Conservation (phyloP, 306 rosid species). For the Cucumis cinereus region DNA sequence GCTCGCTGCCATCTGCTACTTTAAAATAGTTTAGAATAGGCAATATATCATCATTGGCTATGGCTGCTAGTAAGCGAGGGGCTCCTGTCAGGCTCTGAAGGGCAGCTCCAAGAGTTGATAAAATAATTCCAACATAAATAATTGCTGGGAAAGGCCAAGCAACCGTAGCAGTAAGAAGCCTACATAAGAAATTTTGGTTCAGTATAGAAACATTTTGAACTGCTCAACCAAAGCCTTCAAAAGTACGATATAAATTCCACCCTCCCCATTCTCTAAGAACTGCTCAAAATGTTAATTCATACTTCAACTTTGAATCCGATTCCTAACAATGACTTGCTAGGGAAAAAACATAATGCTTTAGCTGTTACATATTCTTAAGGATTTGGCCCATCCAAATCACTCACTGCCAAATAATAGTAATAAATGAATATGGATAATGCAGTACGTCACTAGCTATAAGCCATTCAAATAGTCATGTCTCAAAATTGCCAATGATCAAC, state of each 20-base stretch:
- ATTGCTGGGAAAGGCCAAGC: conserved; percentile 97
- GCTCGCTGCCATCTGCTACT: conserved; percentile 78
- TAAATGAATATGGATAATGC: conserved; percentile 3
- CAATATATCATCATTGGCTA: conserved; percentile 92
- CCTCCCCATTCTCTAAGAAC: neutral
- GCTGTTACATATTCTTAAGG: neutral
- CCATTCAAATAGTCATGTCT: conserved; percentile 1
- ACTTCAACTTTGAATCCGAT: neutral
- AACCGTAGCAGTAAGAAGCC: conserved; percentile 88
- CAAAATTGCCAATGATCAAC: conserved; percentile 1
- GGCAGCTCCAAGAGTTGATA: conserved; percentile 98
- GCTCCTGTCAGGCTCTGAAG: conserved; percentile 99
- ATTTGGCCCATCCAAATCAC: neutral
- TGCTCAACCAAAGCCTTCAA: neutral
- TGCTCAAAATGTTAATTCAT: neutral
- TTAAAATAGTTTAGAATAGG: conserved; percentile 91
- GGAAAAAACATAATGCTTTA: neutral
- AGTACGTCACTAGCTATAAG: neutral
- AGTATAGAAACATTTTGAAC: neutral
- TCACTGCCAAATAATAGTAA: neutral
- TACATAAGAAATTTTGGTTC: conserved; percentile 29
- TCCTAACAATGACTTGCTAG: neutral
- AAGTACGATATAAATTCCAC: neutral
- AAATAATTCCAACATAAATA: conserved; percentile 87
- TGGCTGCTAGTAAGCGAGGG: conserved; percentile 97